phyloP scores from a whole-genome alignment of 2,329 filamentous ascomycete species.

The Sporothrix mexicana region DNA sequence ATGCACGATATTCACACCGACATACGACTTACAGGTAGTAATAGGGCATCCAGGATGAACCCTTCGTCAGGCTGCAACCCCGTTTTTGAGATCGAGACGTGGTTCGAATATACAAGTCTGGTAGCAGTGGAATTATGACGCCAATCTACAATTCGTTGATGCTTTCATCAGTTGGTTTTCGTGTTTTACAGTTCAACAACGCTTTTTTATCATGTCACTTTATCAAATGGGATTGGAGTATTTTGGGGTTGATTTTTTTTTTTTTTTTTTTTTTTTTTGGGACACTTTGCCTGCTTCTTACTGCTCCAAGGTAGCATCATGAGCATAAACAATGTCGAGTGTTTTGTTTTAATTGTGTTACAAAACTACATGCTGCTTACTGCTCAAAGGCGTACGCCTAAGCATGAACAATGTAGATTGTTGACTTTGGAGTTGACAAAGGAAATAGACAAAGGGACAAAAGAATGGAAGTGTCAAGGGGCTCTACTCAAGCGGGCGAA shows the following conservation, averaged over 20 bases:
- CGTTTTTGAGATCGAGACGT: too few species aligned
- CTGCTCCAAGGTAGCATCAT: neutral
- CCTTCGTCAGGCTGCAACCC: too few species aligned
- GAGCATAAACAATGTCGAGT: neutral
- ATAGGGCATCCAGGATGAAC: neutral
- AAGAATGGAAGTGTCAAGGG: neutral
- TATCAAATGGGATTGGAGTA: neutral
- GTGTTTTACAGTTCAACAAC: neutral
- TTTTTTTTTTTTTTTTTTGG: neutral
- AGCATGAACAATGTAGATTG: conserved; percentile 8
- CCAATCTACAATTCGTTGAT: too few species aligned
- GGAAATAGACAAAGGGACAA: neutral
- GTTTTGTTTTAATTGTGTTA: conserved; percentile 3
- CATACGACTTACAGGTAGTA: neutral
- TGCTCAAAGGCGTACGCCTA: neutral
- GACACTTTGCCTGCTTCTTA: neutral
- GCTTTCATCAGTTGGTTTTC: too few species aligned
- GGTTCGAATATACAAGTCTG: too few species aligned
- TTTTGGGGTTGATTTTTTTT: neutral
- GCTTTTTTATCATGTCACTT: neutral
- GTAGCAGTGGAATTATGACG: too few species aligned
- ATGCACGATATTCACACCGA: neutral
- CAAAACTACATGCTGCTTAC: neutral
- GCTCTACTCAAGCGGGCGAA: neutral
- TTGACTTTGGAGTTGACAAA: neutral